phyloP scores from a whole-genome alignment of 305 asterid genomes.

The Striga hermonthica region DNA sequence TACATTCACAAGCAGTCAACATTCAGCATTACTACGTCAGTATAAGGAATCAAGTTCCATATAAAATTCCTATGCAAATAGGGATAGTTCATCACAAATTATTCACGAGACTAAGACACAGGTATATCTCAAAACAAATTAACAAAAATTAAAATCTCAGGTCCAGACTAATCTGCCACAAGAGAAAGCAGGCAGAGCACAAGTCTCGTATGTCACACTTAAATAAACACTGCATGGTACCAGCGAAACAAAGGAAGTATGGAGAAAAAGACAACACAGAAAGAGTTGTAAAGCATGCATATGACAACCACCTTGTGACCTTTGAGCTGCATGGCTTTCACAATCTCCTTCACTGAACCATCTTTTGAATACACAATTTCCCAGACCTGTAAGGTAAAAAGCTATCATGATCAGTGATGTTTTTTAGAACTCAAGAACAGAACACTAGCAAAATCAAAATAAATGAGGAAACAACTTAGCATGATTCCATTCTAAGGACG shows the following conservation, averaged over 20 bases:
- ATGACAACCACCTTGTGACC: constrained; percentile 84
- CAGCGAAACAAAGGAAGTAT: constrained; percentile 1
- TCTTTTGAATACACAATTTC: constrained; percentile 91
- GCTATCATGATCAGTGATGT: constrained; percentile 18
- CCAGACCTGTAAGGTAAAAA: constrained; percentile 67
- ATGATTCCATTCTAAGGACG: background rate
- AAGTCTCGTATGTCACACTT: constrained; percentile 15
- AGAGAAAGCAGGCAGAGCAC: background rate
- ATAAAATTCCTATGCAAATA: background rate
- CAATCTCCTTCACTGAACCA: constrained; percentile 93
- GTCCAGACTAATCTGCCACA: constrained; percentile 15
- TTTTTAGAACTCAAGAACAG: constrained; percentile 11
- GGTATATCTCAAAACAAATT: too few species aligned
- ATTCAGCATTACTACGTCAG: background rate
- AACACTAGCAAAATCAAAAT: background rate
- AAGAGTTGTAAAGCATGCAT: constrained; percentile 21
- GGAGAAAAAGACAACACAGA: constrained; percentile 18
- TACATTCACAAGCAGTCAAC: background rate
- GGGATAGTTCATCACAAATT: background rate
- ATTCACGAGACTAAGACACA: too few species aligned
- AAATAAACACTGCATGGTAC: constrained; percentile 19
- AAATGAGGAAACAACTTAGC: background rate
- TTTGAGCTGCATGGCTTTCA: constrained; percentile 90
- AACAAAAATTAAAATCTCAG: background rate
- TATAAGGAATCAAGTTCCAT: constrained; percentile 11